phyloP scores from a whole-genome alignment of 225 moss, liverwort and hornwort species.

The Neckera pumila region DNA sequence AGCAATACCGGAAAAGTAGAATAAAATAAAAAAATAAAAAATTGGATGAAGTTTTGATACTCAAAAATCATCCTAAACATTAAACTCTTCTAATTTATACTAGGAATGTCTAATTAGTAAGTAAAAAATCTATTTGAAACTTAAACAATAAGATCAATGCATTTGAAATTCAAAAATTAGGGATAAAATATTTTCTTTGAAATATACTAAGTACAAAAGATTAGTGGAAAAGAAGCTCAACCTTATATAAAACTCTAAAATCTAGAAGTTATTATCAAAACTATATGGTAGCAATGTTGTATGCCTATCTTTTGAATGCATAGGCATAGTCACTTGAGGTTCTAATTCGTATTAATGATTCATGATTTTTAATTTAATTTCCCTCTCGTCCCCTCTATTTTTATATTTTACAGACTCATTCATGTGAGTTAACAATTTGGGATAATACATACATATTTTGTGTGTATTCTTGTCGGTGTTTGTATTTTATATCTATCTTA shows the following conservation, averaged over 20 bases:
- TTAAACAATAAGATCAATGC: background rate
- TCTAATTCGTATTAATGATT: no score
- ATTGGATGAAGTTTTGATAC: background rate
- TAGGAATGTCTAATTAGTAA: background rate
- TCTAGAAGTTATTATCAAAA: no score
- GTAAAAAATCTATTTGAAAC: background rate
- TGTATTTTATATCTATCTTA: no score
- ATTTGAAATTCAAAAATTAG: background rate
- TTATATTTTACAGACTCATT: no score
- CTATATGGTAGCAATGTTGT: background rate
- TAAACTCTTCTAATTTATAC: background rate
- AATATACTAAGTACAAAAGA: background rate
- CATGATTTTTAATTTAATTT: no score
- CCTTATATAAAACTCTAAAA: background rate
- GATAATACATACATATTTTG: no score
- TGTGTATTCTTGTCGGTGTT: no score
- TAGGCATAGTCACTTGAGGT: no score
- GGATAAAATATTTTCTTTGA: background rate
- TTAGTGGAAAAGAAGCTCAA: no score
- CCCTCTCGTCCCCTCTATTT: no score
- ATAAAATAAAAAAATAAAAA: accelerated
- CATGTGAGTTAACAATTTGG: no score
- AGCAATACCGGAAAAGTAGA: background rate
- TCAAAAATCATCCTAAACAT: background rate
- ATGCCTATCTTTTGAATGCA: no score